Evolutionary conservation across 345 rosid species (phyloP).

Genomic region (Laguncularia racemosa): DNA sequence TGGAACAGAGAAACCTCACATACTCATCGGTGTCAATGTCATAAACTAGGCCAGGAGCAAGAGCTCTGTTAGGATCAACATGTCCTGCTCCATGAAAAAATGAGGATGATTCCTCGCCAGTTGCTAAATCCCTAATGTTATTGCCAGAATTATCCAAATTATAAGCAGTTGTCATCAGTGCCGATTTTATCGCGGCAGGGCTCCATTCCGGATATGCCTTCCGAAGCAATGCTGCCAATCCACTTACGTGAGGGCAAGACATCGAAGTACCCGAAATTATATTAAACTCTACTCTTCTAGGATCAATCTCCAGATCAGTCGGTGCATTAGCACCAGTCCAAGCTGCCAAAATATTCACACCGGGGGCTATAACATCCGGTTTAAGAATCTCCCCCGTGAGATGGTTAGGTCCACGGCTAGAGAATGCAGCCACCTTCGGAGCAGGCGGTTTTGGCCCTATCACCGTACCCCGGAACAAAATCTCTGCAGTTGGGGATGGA

Average conservation of each 20-base stretch:
- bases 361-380: conserved; percentile 84
- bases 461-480: conserved; percentile 38
- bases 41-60: conserved; percentile 73
- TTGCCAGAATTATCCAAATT: conserved; percentile 56
- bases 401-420: conserved; percentile 69
- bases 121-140: conserved; percentile 64
- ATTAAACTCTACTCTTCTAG: conserved; percentile 59
- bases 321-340: conserved; percentile 66
- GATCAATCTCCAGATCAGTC: conserved; percentile 50
- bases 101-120: conserved; percentile 52
- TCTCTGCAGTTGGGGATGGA: conserved; percentile 46
- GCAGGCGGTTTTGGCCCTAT: conserved; percentile 49
- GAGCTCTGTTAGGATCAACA: conserved; percentile 74
- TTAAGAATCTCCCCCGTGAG: conserved; percentile 54
- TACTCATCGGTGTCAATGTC: conserved; percentile 48
- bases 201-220: conserved; percentile 63
- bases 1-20: conserved; percentile 66
- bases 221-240: conserved; percentile 66
- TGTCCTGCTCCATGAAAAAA: conserved; percentile 78
- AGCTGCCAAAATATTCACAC: conserved; percentile 77
- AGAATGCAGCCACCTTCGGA: conserved; percentile 66
- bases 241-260: conserved; percentile 89
- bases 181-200: conserved; percentile 66
- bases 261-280: conserved; percentile 83
- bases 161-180: conserved; percentile 72